These are phyloP conservation scores for Sungouiozyma intestinalis DNA, from an alignment of 805 yeast species.

Conservation along the genomic window DNA sequence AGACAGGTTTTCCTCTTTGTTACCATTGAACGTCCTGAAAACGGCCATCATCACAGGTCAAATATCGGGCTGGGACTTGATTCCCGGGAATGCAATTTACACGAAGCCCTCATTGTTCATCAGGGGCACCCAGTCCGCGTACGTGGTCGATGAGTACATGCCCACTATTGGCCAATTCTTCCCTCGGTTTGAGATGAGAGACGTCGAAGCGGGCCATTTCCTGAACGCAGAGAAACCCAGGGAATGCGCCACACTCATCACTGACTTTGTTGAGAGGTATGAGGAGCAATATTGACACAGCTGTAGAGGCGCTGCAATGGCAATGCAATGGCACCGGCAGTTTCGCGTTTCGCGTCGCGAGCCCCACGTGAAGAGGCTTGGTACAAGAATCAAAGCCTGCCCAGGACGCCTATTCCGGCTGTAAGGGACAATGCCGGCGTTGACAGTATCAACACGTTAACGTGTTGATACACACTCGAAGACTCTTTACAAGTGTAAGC, in stretches of 20 bases:
- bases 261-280: slow-evolving; percentile 47
- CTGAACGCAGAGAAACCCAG: slow-evolving; percentile 76
- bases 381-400: no score
- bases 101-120: slow-evolving; percentile 67
- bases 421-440: no score
- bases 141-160: slow-evolving; percentile 74
- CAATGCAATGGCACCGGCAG: no score
- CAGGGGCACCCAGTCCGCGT: slow-evolving; percentile 65
- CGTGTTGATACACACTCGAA: no score
- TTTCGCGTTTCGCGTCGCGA: neutral
- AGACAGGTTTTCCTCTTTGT: slow-evolving; percentile 26
- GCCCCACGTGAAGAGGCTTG: neutral
- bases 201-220: slow-evolving; percentile 88
- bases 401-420: no score
- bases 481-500: no score
- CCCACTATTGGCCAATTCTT: slow-evolving; percentile 66
- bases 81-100: slow-evolving; percentile 43
- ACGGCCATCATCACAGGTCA: slow-evolving; percentile 53
- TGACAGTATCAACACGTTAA: no score
- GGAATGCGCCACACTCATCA: slow-evolving; percentile 55
- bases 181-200: slow-evolving; percentile 65
- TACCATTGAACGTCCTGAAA: slow-evolving; percentile 66
- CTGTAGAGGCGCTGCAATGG: neutral
- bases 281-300: slow-evolving; percentile 20
- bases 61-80: slow-evolving; percentile 71